These are phyloP conservation scores for Marchantia polymorpha DNA, from an alignment of 225 moss, liverwort and hornwort genomes.

Conservation along the genomic window DNA sequence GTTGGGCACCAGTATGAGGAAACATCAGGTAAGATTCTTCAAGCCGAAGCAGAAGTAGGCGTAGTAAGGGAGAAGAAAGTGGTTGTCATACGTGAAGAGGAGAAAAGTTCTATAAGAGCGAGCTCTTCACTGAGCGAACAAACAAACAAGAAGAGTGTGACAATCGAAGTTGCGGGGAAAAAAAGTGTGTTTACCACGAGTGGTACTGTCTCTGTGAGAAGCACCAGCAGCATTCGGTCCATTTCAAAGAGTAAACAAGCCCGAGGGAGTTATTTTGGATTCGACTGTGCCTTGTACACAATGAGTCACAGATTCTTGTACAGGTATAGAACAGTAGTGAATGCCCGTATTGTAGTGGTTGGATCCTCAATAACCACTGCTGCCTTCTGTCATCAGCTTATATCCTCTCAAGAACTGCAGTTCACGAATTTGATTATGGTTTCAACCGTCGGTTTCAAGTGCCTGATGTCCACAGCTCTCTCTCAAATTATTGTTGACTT, in stretches of 20 bases:
- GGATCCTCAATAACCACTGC: conserved; percentile 53
- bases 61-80: not conserved
- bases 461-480: conserved; percentile 31
- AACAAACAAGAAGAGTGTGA: conserved; percentile 4
- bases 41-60: not conserved
- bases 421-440: conserved; percentile 49
- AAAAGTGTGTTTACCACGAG: not conserved
- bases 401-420: conserved; percentile 40
- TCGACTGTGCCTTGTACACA: conserved; percentile 48
- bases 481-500: conserved; percentile 34
- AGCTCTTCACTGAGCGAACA: not conserved
- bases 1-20: not conserved
- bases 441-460: conserved; percentile 36
- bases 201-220: conserved; percentile 5
- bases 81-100: not conserved
- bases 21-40: not conserved
- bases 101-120: not conserved
- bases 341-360: conserved; percentile 48
- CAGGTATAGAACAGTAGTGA: conserved; percentile 44
- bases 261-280: conserved; percentile 51
- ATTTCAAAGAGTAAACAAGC: conserved; percentile 17
- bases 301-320: conserved; percentile 37
- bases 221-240: not conserved
- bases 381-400: conserved; percentile 44
- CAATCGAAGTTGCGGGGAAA: not conserved